Percentiles rank a stretch among this genome's conserved stretches.
Conservation (phyloP, 139 green algal genomes). For the Haematococcus sp. region DNA sequence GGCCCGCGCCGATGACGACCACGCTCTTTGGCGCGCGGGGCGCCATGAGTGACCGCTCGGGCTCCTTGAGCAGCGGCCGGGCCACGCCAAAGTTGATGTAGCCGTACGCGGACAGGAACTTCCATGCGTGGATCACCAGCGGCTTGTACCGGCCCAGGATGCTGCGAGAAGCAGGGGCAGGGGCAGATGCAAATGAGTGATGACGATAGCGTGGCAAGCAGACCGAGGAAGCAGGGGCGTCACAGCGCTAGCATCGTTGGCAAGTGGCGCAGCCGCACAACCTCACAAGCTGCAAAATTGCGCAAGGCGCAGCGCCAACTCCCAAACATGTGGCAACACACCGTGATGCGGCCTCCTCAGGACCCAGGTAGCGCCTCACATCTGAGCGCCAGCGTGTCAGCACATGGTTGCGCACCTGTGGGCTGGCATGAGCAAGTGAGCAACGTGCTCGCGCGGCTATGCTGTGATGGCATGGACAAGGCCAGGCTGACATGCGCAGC, state of each 20-base stretch:
- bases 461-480: too few relatives aligned
- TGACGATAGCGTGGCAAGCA: too few relatives aligned
- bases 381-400: conserved; percentile 53
- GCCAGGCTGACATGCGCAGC: too few relatives aligned
- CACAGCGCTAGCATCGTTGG: too few relatives aligned
- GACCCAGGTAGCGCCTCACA: conserved; percentile 44
- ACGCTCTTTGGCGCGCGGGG: conserved; percentile 44
- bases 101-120: conserved; percentile 65
- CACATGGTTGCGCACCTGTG: conserved; percentile 71
- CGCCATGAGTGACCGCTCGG: background rate
- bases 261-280: too few relatives aligned
- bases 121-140: conserved; percentile 19
- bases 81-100: conserved; percentile 92
- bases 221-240: too few relatives aligned
- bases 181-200: conserved; percentile 2
- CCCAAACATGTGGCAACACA: too few relatives aligned
- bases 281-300: too few relatives aligned
- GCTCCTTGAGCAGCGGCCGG: conserved; percentile 23
- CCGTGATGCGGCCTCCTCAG: conserved; percentile 36
- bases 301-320: too few relatives aligned
- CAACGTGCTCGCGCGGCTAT: too few relatives aligned
- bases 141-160: conserved; percentile 8
- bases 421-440: too few relatives aligned
- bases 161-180: background rate
- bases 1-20: conserved; percentile 87